phyloP scores from a whole-genome alignment of 768 basidiomycete species.

The Termitomyces sp. region DNA sequence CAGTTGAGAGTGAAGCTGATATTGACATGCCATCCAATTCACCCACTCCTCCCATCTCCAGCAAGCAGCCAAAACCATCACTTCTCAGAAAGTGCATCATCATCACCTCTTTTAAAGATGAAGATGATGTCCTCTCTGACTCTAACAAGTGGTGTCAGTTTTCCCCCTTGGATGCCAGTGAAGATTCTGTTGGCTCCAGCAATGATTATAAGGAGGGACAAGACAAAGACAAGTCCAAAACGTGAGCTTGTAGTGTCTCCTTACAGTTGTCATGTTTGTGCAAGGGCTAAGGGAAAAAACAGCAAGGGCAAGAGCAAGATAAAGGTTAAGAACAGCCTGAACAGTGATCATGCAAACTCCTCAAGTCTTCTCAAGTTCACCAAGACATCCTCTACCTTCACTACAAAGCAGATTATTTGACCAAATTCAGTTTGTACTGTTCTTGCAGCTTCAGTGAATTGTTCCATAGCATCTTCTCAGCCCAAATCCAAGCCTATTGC shows the following conservation, averaged over 20 bases:
- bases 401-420: background rate
- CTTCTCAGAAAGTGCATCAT: background rate
- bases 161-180: background rate
- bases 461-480: too few species aligned
- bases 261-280: too few species aligned
- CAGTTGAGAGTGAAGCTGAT: background rate
- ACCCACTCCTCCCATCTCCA: too few species aligned
- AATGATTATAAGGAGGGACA: background rate
- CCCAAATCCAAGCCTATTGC: too few species aligned
- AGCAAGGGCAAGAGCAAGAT: background rate
- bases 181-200: background rate
- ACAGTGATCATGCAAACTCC: too few species aligned
- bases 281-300: background rate
- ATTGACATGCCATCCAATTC: too few species aligned
- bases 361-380: background rate
- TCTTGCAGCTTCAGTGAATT: too few species aligned
- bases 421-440: background rate
- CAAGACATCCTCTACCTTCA: background rate
- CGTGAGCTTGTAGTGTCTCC: too few species aligned
- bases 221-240: too few species aligned
- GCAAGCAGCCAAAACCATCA: too few species aligned
- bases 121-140: background rate
- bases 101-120: background rate
- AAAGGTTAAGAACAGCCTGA: too few species aligned
- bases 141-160: background rate